Conservation (phyloP, 768 basidiomycete species). For the Rhizopogon roseolus region DNA sequence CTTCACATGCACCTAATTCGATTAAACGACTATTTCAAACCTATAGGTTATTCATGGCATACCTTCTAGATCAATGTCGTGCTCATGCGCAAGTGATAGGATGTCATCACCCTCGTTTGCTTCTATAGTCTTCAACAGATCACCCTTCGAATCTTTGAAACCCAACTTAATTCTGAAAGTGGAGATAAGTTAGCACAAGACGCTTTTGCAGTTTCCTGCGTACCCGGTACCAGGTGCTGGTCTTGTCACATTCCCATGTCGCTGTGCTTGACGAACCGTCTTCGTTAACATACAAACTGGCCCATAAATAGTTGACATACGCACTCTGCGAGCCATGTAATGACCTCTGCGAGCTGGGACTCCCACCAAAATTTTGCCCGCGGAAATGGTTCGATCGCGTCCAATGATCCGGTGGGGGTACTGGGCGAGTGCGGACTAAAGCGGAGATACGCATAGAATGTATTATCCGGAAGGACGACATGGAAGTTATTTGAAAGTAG, state of each 20-base stretch:
- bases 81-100: slow-evolving; percentile 86
- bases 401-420: background rate
- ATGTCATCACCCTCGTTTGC: slow-evolving; percentile 94
- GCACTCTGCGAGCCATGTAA: slow-evolving; percentile 16
- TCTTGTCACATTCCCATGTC: slow-evolving; percentile 53
- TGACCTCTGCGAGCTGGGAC: background rate
- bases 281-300: background rate
- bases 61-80: slow-evolving; percentile 97
- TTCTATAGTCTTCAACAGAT: slow-evolving; percentile 80
- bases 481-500: too few relatives aligned
- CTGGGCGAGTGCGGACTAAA: background rate
- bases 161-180: slow-evolving; percentile 73
- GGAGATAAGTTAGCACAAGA: background rate
- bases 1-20: slow-evolving; percentile 85
- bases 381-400: background rate
- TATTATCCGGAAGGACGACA: background rate
- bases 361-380: background rate
- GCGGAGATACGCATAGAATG: background rate
- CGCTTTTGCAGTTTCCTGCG: slow-evolving; percentile 9
- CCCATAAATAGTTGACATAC: background rate
- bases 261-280: slow-evolving; percentile 9
- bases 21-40: background rate
- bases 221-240: slow-evolving; percentile 71
- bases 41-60: slow-evolving; percentile 14
- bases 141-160: slow-evolving; percentile 87